A percentile compares a stretch with the other conserved stretches of the same genome.
Evolutionary conservation across 139 green algal species (phyloP).

Genomic region (Chlorella vulgaris): DNA sequence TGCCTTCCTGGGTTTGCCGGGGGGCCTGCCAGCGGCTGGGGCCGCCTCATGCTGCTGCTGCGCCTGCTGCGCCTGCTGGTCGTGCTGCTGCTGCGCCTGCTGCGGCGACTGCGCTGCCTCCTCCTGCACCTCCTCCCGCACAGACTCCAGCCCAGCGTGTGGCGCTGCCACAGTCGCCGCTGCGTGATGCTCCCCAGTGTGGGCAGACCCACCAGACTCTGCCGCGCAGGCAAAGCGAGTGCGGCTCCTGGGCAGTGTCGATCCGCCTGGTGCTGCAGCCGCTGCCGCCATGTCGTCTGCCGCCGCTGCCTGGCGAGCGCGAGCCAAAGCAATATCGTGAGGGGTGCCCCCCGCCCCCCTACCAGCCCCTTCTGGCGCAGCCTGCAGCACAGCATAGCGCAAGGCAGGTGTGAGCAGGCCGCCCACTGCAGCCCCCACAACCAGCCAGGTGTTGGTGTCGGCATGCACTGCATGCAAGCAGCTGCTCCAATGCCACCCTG

Average conservation of each 20-base stretch:
- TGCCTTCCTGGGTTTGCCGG: neutral
- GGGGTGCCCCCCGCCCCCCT: slow-evolving; percentile 48
- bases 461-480: too few species aligned
- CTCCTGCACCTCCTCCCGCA: slow-evolving; percentile 2
- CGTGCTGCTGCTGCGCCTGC: neutral
- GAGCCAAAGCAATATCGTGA: slow-evolving; percentile 52
- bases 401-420: too few species aligned
- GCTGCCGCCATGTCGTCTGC: slow-evolving; percentile 23
- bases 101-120: neutral
- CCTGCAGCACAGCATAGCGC: neutral
- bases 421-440: too few species aligned
- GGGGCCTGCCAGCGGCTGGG: neutral
- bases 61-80: neutral
- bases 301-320: slow-evolving; percentile 42
- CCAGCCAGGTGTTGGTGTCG: too few species aligned
- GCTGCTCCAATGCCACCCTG: too few species aligned
- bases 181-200: neutral
- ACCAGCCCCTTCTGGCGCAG: neutral
- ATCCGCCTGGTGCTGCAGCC: neutral
- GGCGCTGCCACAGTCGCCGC: neutral
- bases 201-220: neutral
- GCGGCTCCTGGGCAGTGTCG: neutral
- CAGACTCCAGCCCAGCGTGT: neutral
- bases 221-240: slow-evolving; percentile 15
- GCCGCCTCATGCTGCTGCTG: neutral